These are phyloP conservation scores for Paxillus involutus DNA, from an alignment of 768 basidiomycete genomes.

Conservation along the genomic window DNA sequence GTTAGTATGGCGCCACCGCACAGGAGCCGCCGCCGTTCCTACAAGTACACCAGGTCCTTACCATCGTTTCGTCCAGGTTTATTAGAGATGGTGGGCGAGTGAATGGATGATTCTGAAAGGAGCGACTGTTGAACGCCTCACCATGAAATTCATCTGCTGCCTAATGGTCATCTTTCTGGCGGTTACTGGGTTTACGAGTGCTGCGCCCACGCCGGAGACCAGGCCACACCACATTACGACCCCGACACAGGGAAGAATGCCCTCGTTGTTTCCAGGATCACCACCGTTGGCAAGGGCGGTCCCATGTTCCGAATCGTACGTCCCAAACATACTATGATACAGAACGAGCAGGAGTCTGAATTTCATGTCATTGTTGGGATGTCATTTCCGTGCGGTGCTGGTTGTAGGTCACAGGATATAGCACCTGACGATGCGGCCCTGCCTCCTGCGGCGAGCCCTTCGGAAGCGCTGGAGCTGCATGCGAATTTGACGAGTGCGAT, in stretches of 20 bases:
- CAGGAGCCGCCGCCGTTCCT: neutral
- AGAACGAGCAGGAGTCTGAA: neutral
- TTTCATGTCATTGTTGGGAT: neutral
- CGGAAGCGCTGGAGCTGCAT: neutral
- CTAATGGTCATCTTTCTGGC: neutral
- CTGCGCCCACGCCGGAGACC: neutral
- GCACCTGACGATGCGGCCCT: neutral
- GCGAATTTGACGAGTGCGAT: neutral
- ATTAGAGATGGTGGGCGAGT: neutral
- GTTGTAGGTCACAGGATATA: conserved; percentile 7
- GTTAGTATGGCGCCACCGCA: neutral
- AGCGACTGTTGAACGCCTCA: neutral
- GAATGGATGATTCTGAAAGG: neutral
- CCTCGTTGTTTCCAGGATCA: neutral
- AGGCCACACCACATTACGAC: neutral
- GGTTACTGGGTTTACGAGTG: neutral
- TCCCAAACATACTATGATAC: neutral
- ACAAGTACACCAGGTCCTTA: neutral
- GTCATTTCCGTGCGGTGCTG: neutral
- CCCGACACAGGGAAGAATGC: neutral
- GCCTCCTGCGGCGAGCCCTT: neutral
- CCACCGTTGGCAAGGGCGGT: neutral
- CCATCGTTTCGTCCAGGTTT: neutral
- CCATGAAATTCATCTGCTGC: neutral
- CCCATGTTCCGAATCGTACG: neutral